Evolutionary conservation across 768 basidiomycete species (phyloP).

Genomic region (Chalciporus piperatus): DNA sequence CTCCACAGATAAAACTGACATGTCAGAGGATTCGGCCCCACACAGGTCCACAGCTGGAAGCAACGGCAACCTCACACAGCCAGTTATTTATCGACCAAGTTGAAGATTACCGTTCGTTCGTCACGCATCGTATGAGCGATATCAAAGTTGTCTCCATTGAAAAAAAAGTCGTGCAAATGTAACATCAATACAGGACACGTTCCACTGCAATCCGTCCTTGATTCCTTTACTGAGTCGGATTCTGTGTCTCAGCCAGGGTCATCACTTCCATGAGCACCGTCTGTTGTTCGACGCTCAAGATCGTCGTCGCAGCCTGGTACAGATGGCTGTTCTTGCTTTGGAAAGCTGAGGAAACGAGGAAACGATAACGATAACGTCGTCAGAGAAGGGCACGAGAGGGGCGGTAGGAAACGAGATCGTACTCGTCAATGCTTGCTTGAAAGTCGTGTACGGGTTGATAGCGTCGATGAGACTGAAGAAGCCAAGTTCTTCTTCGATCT

Average conservation of each 20-base stretch:
- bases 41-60: no score
- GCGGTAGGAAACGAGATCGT: slow-evolving; percentile 33
- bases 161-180: background rate
- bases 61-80: no score
- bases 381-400: slow-evolving; percentile 1
- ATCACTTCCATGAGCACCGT: slow-evolving; percentile 84
- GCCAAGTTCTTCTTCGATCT: slow-evolving; percentile 79
- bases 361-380: slow-evolving; percentile 2
- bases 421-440: slow-evolving; percentile 80
- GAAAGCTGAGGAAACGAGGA: slow-evolving; percentile 50
- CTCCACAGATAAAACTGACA: no score
- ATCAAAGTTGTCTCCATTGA: background rate
- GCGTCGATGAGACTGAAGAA: slow-evolving; percentile 82
- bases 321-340: slow-evolving; percentile 65
- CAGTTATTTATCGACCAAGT: no score
- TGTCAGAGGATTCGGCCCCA: no score
- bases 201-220: background rate
- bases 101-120: no score
- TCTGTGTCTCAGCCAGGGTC: slow-evolving; percentile 54
- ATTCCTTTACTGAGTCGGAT: slow-evolving; percentile 9
- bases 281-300: slow-evolving; percentile 71
- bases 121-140: no score
- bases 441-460: slow-evolving; percentile 73
- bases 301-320: slow-evolving; percentile 74
- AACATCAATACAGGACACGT: background rate